Conservation (phyloP, 306 rosid genomes). For the Cicer bijugum region DNA sequence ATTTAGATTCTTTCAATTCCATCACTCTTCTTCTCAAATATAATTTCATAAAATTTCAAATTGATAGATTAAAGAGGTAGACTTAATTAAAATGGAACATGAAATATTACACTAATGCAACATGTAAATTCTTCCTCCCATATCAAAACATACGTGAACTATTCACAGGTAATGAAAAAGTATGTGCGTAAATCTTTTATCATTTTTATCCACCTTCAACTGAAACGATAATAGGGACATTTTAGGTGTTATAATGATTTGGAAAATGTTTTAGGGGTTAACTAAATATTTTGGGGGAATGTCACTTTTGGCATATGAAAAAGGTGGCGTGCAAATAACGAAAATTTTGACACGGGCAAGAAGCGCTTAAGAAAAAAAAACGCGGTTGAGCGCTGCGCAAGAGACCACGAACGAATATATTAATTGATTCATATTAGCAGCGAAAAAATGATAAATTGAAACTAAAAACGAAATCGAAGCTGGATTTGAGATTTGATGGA, state of each 20-base stretch:
- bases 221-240: too few relatives aligned
- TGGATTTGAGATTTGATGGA: slow-evolving; percentile 50
- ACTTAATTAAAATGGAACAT: not conserved
- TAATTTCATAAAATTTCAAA: not conserved
- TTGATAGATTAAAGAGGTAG: not conserved
- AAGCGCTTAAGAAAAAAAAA: slow-evolving; percentile 27
- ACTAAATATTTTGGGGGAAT: too few relatives aligned
- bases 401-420: not conserved
- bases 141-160: not conserved
- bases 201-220: too few relatives aligned
- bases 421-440: not conserved
- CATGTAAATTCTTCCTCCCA: not conserved
- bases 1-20: too few relatives aligned
- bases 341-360: slow-evolving; percentile 34
- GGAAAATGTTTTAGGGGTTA: too few relatives aligned
- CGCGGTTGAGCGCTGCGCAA: slow-evolving; percentile 25
- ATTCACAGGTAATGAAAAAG: too few relatives aligned
- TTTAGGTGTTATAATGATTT: too few relatives aligned
- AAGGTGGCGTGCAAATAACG: slow-evolving; percentile 37
- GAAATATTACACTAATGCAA: not conserved
- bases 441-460: not conserved
- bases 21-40: too few relatives aligned
- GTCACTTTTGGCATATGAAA: not conserved
- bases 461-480: slow-evolving; percentile 9
- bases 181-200: too few relatives aligned